Base-by-base conservation (phyloP, 768 basidiomycete genomes). In the Rhodocollybia butyracea region DNA sequence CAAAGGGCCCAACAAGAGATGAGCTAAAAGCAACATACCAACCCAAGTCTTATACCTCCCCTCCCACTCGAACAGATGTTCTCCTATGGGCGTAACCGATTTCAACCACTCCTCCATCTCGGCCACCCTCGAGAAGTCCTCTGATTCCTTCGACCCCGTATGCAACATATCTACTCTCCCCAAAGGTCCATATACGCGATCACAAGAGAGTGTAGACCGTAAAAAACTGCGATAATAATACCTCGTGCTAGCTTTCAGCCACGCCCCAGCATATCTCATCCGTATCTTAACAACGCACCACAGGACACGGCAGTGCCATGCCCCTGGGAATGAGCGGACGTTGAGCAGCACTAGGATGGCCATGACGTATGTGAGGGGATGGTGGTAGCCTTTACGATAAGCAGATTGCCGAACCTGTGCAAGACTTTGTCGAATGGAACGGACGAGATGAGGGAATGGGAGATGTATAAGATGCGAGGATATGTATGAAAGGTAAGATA, bases 1-100 rank as follows among this genome's bases (percentile, higher is more conserved):
- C 24, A 24, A 10, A 21, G 27, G n/a, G 17, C n/a, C 3, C n/a
- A 34, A 50, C 27, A 1, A 34, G 5, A 38, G 32, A 22, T 13
- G n/a, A 12, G n/a, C n/a, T 40, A 40, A 40, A 6, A 17, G 21
- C 21, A 3, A 40, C 15, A 54, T n/a, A 46, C 53, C 40, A 21
- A 38, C 46, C 36, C 45, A 48, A 5, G 46, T 47, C 30, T 26
- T 22, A 26, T 56, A 56, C 17, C 10, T 45, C 7, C 34, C 46
- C 26, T 41, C 46, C 45, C 29, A 45, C 24, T 48, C 34, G n/a
- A 50, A 50, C 24, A 46, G 55, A 22, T 48, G 34, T 3, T 15
- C 34, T 15, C 55, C 55, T n/a, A 56, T 39, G 7, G 55, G 55
- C 24, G 55, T 42, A 5, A 56, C 34, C 10, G 40, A 41, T 12